Evolutionary conservation across 148 eudicot genomes (phyloP).

Genomic region (Rhododendron ferrugineum): DNA sequence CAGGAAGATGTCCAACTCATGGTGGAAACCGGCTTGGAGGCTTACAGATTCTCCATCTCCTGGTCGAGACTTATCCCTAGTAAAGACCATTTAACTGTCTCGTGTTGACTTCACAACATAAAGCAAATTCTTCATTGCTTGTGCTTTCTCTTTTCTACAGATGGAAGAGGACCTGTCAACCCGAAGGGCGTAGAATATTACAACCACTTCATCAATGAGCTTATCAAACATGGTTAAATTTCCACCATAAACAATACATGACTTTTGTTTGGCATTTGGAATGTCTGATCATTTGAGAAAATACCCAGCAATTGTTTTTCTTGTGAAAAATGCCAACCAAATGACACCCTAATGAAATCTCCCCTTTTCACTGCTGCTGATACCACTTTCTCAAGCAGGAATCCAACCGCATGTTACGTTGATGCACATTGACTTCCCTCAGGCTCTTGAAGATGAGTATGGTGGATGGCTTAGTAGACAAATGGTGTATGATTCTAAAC

Average conservation of each 20-base stretch:
- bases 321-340: slow-evolving; percentile 10
- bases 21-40: slow-evolving; percentile 60
- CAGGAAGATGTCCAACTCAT: slow-evolving; percentile 70
- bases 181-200: slow-evolving; percentile 49
- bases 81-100: slow-evolving; percentile 19
- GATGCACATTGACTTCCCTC: slow-evolving; percentile 53
- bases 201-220: slow-evolving; percentile 52
- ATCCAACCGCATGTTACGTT: slow-evolving; percentile 68
- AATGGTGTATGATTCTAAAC: slow-evolving; percentile 34
- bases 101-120: not conserved
- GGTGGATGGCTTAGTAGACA: slow-evolving; percentile 53
- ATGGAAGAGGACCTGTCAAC: slow-evolving; percentile 57
- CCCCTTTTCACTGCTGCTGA: not conserved
- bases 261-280: not conserved
- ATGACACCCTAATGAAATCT: slow-evolving; percentile 17
- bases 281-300: not conserved
- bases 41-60: slow-evolving; percentile 62
- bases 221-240: slow-evolving; percentile 40
- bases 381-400: slow-evolving; percentile 25
- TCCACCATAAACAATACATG: not conserved
- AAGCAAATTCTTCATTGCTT: not conserved
- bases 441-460: slow-evolving; percentile 67
- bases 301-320: not conserved
- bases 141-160: slow-evolving; percentile 17
- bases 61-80: slow-evolving; percentile 75